Evolutionary conservation across 805 yeast species (phyloP).

Genomic region (Candida orba): DNA sequence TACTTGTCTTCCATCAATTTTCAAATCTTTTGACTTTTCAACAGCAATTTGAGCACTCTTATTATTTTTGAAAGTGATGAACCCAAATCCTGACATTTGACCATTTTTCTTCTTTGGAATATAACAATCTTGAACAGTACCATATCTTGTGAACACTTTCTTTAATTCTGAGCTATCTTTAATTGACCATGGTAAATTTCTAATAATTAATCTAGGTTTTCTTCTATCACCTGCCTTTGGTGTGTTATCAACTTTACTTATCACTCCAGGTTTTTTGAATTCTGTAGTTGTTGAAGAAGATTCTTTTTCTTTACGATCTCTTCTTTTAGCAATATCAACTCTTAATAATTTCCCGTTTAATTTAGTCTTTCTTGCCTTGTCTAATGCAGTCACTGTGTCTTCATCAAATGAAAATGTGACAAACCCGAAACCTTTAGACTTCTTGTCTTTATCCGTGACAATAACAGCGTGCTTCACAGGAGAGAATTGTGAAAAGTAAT

Average conservation of each 20-base stretch:
- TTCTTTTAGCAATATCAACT: constrained; percentile 85
- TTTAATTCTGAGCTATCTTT: constrained; percentile 67
- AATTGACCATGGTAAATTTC: constrained; percentile 96
- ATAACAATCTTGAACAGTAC: constrained; percentile 80
- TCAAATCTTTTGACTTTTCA: constrained; percentile 63
- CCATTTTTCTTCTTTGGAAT: constrained; percentile 88
- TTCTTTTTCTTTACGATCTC: constrained; percentile 54
- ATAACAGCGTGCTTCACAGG: constrained; percentile 95
- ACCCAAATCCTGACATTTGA: constrained; percentile 90
- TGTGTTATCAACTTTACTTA: constrained; percentile 44
- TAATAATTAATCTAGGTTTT: constrained; percentile 63
- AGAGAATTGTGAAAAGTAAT: constrained; percentile 83
- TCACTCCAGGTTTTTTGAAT: constrained; percentile 41
- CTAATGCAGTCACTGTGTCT: constrained; percentile 73
- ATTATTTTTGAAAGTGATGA: constrained; percentile 80
- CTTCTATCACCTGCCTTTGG: no score
- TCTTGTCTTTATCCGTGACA: constrained; percentile 68
- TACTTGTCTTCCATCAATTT: constrained; percentile 84
- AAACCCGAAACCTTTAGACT: constrained; percentile 92
- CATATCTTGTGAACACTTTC: constrained; percentile 66
- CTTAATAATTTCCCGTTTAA: constrained; percentile 61
- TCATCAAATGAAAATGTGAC: constrained; percentile 83
- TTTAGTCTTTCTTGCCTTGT: constrained; percentile 55
- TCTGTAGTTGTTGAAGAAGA: background rate
- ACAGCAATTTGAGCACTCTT: constrained; percentile 76